A percentile compares a stretch with the other conserved stretches of the same genome.
phyloP scores from a whole-genome alignment of 331 rosid genomes.

The Acacia pycnantha region DNA sequence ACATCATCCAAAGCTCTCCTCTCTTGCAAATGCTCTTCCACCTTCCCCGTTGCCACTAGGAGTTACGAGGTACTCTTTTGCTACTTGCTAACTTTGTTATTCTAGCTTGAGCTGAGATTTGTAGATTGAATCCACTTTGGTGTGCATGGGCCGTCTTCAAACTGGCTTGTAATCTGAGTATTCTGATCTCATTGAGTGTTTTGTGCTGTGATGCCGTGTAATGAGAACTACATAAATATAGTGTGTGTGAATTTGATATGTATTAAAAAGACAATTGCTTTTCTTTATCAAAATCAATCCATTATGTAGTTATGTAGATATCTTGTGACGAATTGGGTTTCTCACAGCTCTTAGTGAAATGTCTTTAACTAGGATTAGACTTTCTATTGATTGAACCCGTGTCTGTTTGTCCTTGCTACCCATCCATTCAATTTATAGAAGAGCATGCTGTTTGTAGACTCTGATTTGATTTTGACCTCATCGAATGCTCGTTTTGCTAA shows the following conservation, averaged over 20 bases:
- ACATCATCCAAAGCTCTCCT: conserved; percentile 15
- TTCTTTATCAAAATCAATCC: neutral
- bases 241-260: neutral
- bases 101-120: neutral
- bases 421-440: neutral
- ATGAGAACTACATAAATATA: no score
- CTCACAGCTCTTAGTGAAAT: neutral
- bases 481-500: conserved; percentile 25
- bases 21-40: conserved; percentile 53
- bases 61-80: conserved; percentile 62
- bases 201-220: neutral
- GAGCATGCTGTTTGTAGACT: neutral
- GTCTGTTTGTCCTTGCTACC: neutral
- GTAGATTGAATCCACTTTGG: neutral
- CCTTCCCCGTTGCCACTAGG: conserved; percentile 49
- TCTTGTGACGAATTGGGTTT: neutral
- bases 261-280: neutral
- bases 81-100: neutral
- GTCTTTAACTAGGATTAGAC: neutral
- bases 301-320: neutral
- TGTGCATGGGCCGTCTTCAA: neutral
- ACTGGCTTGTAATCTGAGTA: neutral
- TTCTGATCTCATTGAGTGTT: neutral
- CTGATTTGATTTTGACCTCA: conserved; percentile 13
- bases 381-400: neutral